Percentiles rank a stretch among this genome's conserved stretches.
Evolutionary conservation across 768 basidiomycete species (phyloP).

Genomic region (Boletus speciosus): DNA sequence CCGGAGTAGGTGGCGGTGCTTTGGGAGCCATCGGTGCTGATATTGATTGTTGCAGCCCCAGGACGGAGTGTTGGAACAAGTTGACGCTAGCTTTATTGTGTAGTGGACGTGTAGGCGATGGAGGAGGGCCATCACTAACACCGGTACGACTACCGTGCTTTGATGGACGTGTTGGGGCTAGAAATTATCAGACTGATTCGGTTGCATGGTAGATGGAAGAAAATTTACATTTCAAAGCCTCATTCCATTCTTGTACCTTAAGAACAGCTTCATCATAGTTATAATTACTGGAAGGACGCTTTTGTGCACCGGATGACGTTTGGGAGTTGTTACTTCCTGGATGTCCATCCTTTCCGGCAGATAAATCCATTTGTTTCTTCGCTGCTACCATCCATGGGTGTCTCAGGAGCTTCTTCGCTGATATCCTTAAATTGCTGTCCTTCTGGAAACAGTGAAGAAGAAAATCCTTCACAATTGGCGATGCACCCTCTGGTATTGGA

Average conservation of each 20-base stretch:
- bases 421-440: constrained; percentile 90
- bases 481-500: constrained; percentile 93
- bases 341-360: constrained; percentile 28
- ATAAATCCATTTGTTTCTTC: constrained; percentile 61
- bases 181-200: constrained; percentile 2
- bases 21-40: constrained; percentile 31
- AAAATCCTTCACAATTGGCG: constrained; percentile 94
- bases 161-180: constrained; percentile 73
- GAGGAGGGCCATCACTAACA: constrained; percentile 38
- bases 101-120: constrained; percentile 39
- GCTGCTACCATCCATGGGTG: constrained; percentile 97
- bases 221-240: constrained; percentile 80
- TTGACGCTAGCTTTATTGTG: constrained; percentile 27
- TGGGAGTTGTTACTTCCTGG: constrained; percentile 33
- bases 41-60: constrained; percentile 34
- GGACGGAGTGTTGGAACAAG: constrained; percentile 31
- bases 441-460: constrained; percentile 98
- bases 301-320: constrained; percentile 34
- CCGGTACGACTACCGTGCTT: constrained; percentile 53
- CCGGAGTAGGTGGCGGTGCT: constrained; percentile 13
- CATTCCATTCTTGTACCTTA: constrained; percentile 98
- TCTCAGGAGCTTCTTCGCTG: constrained; percentile 85
- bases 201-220: constrained; percentile 14
- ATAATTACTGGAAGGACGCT: constrained; percentile 68
- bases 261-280: constrained; percentile 93